A percentile compares a stretch with the other conserved stretches of the same genome.
phyloP scores from a whole-genome alignment of 768 basidiomycete species.

The Tulasnella sp. region DNA sequence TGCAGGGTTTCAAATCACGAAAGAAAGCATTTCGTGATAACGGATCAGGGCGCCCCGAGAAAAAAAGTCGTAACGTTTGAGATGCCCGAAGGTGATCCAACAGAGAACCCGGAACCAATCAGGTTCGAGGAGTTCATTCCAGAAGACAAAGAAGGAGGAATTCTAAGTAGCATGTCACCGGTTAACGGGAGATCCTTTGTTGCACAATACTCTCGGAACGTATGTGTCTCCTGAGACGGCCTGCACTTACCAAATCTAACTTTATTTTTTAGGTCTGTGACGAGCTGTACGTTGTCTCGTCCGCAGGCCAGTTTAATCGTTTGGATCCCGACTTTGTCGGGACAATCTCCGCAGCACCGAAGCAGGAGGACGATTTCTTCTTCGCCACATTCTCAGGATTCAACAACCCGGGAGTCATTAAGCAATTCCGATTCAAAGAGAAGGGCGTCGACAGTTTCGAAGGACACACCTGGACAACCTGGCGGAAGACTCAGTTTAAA shows the following conservation, averaged over 20 bases:
- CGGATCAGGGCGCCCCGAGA: slow-evolving; percentile 61
- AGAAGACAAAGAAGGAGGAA: slow-evolving; percentile 44
- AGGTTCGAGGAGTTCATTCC: slow-evolving; percentile 60
- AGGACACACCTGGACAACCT: slow-evolving; percentile 50
- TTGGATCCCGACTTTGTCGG: slow-evolving; percentile 67
- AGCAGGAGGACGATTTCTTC: slow-evolving; percentile 53
- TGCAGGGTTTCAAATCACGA: slow-evolving; percentile 62
- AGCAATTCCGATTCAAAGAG: slow-evolving; percentile 53
- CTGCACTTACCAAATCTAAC: neutral
- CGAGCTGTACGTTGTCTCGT: slow-evolving; percentile 67
- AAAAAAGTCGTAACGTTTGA: slow-evolving; percentile 65
- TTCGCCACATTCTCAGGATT: slow-evolving; percentile 65
- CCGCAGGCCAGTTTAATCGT: slow-evolving; percentile 51
- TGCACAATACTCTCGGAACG: slow-evolving; percentile 69
- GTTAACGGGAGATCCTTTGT: slow-evolving; percentile 55
- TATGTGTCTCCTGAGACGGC: slow-evolving; percentile 37
- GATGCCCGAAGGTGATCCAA: slow-evolving; percentile 36
- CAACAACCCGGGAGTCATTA: slow-evolving; percentile 66
- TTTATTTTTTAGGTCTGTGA: slow-evolving; percentile 61
- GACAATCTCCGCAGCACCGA: slow-evolving; percentile 48
- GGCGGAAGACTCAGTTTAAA: slow-evolving; percentile 53
- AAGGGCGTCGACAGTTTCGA: slow-evolving; percentile 38
- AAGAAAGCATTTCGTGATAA: slow-evolving; percentile 57
- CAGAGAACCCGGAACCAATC: slow-evolving; percentile 39
- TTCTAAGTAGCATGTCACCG: slow-evolving; percentile 35